Evolutionary conservation across 1,284 basidiomycete genomes (phyloP).

Genomic region (Neonothopanus nambi): DNA sequence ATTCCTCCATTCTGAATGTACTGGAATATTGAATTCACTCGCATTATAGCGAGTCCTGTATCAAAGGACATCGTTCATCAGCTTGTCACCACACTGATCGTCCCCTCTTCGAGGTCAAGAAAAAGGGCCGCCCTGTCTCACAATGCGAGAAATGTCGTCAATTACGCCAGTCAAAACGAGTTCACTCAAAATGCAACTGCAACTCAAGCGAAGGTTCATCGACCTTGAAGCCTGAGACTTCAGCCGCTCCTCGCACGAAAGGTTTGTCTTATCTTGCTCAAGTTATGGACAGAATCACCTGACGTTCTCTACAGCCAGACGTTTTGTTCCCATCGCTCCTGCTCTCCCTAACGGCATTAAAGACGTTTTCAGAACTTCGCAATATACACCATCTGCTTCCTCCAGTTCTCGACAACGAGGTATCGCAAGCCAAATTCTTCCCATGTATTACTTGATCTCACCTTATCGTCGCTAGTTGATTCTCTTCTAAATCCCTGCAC

Average conservation of each 20-base stretch:
- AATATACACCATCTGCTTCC: constrained; percentile 14
- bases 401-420: constrained; percentile 46
- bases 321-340: constrained; percentile 61
- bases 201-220: constrained; percentile 30
- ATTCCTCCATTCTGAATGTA: neutral
- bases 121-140: constrained; percentile 82
- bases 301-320: constrained; percentile 39
- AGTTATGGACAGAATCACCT: neutral
- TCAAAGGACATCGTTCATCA: constrained; percentile 87
- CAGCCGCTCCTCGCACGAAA: constrained; percentile 46
- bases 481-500: constrained; percentile 62
- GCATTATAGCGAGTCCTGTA: constrained; percentile 74
- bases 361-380: constrained; percentile 40
- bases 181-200: constrained; percentile 77
- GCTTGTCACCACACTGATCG: constrained; percentile 80
- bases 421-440: constrained; percentile 25
- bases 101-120: constrained; percentile 84
- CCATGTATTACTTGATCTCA: constrained; percentile 10
- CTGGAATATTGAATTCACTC: neutral
- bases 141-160: constrained; percentile 82
- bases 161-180: constrained; percentile 68
- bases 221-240: neutral
- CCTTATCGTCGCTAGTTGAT: constrained; percentile 43
- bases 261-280: constrained; percentile 37
- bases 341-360: constrained; percentile 64